Evolutionary conservation across 2,329 filamentous ascomycete genomes (phyloP).

Genomic region (Xylaria sp.): DNA sequence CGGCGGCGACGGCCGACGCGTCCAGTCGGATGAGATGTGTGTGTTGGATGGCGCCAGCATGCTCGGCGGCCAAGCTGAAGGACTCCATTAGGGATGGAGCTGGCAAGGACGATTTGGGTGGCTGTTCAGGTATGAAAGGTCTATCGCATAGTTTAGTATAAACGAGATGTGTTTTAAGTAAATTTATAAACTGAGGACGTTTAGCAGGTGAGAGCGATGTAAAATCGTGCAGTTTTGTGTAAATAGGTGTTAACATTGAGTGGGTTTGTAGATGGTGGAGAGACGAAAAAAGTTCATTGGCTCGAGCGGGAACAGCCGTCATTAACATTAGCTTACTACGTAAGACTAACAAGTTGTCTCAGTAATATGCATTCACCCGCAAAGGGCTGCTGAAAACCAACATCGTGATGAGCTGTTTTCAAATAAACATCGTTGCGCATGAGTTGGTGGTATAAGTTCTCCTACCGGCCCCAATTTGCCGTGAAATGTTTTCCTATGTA

Average conservation of each 20-base stretch:
- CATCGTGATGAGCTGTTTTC: not conserved
- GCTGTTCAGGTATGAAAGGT: not conserved
- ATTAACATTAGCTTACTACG: constrained; percentile 1
- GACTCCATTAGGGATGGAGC: constrained; percentile 47
- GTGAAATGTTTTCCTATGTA: constrained; percentile 9
- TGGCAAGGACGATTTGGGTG: not conserved
- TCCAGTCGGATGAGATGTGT: constrained; percentile 49
- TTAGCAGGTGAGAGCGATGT: not conserved
- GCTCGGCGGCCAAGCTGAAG: constrained; percentile 51
- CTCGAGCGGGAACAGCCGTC: constrained; percentile 17
- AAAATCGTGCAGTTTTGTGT: not conserved
- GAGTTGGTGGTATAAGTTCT: constrained; percentile 3
- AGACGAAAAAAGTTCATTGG: constrained; percentile 4
- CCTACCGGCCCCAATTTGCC: constrained; percentile 15
- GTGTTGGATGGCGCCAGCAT: constrained; percentile 52
- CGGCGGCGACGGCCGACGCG: constrained; percentile 42
- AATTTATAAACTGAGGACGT: not conserved
- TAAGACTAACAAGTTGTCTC: not conserved
- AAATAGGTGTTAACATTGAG: not conserved
- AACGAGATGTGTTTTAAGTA: too few species aligned
- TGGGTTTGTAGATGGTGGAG: not conserved
- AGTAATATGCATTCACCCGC: not conserved
- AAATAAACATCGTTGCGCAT: constrained; percentile 25
- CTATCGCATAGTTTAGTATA: constrained; percentile 12
- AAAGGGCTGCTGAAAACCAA: not conserved